A percentile compares a stretch with the other conserved stretches of the same genome.
Conservation (phyloP, 2,329 filamentous ascomycete genomes). For the Dactylellina leptospora region DNA sequence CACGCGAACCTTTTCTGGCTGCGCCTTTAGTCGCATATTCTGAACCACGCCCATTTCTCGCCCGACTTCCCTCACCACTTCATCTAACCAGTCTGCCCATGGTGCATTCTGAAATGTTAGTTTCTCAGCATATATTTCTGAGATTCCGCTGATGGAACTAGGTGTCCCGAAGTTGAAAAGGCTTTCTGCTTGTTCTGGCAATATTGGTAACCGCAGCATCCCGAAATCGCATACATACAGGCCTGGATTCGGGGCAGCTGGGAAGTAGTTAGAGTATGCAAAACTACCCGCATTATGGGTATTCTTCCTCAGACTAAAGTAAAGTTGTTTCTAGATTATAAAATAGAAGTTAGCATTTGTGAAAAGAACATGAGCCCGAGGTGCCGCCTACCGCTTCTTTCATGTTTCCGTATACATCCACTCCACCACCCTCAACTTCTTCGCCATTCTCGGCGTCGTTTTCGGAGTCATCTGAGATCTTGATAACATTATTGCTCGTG, state of each 20-base stretch:
- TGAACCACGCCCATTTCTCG: background rate
- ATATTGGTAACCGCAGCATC: background rate
- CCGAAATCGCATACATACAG: background rate
- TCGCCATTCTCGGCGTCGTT: no score
- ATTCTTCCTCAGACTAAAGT: no score
- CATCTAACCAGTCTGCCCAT: background rate
- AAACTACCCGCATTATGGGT: background rate
- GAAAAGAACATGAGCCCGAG: no score
- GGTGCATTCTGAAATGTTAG: background rate
- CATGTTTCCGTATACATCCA: no score
- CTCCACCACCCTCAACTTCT: no score
- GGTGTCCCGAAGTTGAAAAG: background rate
- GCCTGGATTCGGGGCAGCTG: background rate
- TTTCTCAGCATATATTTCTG: background rate
- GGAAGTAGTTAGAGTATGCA: background rate
- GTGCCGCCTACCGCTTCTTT: no score
- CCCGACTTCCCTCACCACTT: background rate
- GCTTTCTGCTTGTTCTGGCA: background rate
- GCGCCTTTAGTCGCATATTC: background rate
- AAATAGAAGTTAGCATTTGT: no score
- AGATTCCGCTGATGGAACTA: background rate
- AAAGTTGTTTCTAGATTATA: no score
- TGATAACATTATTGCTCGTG: no score
- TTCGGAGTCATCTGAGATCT: no score
- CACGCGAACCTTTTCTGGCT: background rate